Evolutionary conservation across 257 asterid genomes (phyloP), one percentile per base, ranked within the genome.

Genomic region (Nicotiana tabacum): DNA sequence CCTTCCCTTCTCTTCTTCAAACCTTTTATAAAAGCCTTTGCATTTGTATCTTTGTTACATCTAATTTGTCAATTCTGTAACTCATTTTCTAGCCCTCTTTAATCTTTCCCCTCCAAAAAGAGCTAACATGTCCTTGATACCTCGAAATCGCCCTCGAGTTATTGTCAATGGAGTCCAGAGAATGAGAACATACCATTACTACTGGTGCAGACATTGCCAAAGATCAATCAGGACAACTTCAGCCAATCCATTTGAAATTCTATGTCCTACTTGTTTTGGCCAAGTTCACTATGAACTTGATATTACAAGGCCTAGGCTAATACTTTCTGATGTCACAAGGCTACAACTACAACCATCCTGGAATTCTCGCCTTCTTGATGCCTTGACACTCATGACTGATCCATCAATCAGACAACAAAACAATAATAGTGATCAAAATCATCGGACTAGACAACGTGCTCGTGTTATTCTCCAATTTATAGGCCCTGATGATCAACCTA

Each of bases 181-280:
- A 85, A 83, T 87, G 72, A 80, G 98, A 76, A 96, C 94, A 0
- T 90, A 91, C 87, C 98, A 96, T 58, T 94, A 90, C 90, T 93
- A 94, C 4, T 94, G 99, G 98, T 96, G 98, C 64, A 86, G 92
- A 2, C 83, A 81, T 4, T 94, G 99, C 85, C 95, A 84, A 57
- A 92, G 94, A 74, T 89, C 97, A 70, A 78, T 93, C 37, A 72
- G 99, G 17, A 93, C 98, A 78, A 93, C 92, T 65, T 88, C 98
- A 46, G 33, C 92, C 51, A 85, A 93, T 85, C 97, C 98, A 0
- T 76, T 82, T 27, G 97, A 92, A n/a, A 81, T 93, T 0, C 77
- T 94, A 0, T 96, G 98, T 86, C 97, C 98, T 2, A 81, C 68
- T 43, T 96, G 99, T 87, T 84, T 92, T 16, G 77, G 91, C 1